Evolutionary conservation across 305 asterid genomes (phyloP).

Genomic region (Rubia occidens): DNA sequence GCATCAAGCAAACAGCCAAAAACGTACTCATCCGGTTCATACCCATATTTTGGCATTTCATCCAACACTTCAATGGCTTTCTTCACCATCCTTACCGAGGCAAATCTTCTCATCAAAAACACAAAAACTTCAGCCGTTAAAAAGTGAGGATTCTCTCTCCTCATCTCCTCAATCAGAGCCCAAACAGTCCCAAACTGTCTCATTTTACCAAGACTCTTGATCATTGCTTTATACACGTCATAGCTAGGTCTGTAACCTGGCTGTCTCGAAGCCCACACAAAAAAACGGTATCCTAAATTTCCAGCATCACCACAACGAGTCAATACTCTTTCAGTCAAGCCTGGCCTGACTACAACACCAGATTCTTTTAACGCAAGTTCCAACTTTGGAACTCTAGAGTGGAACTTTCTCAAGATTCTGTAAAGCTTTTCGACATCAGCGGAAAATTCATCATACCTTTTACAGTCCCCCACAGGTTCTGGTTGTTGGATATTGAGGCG

Average conservation of each 20-base stretch:
- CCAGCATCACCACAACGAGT: conserved; percentile 94
- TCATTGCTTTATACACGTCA: conserved; percentile 72
- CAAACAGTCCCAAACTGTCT: conserved; percentile 93
- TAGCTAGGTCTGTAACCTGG: conserved; percentile 65
- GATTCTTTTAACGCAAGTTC: conserved; percentile 81
- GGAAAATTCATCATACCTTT: conserved; percentile 8
- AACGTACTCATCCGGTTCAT: conserved; percentile 79
- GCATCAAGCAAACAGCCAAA: conserved; percentile 89
- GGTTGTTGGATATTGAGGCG: conserved; percentile 8
- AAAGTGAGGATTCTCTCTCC: conserved; percentile 65
- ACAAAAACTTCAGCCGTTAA: conserved; percentile 63
- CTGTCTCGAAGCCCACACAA: conserved; percentile 73
- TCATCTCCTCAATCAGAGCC: conserved; percentile 94
- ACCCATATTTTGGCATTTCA: conserved; percentile 88
- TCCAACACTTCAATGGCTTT: conserved; percentile 84
- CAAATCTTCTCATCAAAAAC: conserved; percentile 86
- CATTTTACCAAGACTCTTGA: conserved; percentile 73
- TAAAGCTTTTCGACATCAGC: conserved; percentile 62
- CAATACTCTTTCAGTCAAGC: conserved; percentile 77
- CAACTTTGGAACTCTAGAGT: conserved; percentile 69
- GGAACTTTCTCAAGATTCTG: conserved; percentile 54
- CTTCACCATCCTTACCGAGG: conserved; percentile 78
- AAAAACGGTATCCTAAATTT: conserved; percentile 75
- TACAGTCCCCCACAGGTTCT: not conserved
- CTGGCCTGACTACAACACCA: conserved; percentile 53